A percentile compares a stretch with the other conserved stretches of the same genome.
Conservation (phyloP, 2,329 filamentous ascomycete genomes). For the Nothophaeocryptopus gaeumannii region DNA sequence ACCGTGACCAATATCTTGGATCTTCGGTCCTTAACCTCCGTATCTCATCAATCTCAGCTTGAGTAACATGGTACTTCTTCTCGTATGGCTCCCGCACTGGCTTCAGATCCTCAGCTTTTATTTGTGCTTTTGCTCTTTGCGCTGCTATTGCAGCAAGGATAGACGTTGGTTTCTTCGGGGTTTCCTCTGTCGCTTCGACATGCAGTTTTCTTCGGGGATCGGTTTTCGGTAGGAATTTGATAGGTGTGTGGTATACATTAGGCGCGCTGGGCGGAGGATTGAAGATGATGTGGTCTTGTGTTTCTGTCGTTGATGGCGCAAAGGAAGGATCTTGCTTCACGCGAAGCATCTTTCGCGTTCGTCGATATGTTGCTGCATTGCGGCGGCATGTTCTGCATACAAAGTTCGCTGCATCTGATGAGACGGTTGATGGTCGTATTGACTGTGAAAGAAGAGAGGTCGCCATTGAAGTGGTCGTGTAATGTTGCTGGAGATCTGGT, state of each 20-base stretch:
- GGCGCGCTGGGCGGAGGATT: constrained; percentile 65
- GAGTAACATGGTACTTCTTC: constrained; percentile 61
- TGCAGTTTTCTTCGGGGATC: constrained; percentile 48
- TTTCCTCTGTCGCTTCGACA: constrained; percentile 19
- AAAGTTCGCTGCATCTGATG: constrained; percentile 23
- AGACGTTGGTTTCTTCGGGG: constrained; percentile 13
- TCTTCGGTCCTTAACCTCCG: constrained; percentile 53
- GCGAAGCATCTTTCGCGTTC: constrained; percentile 47
- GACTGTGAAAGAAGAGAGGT: constrained; percentile 21
- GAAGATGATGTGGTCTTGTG: constrained; percentile 58
- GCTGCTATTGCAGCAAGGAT: constrained; percentile 24
- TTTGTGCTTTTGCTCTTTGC: constrained; percentile 19
- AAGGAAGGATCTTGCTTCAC: constrained; percentile 47
- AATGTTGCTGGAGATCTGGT: constrained; percentile 4
- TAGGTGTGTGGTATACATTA: constrained; percentile 62
- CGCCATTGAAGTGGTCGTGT: constrained; percentile 24
- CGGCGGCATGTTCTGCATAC: constrained; percentile 36
- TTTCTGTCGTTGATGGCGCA: constrained; percentile 33
- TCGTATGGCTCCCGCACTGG: constrained; percentile 51
- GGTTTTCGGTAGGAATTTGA: constrained; percentile 60
- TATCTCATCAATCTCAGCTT: constrained; percentile 59
- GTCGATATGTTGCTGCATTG: constrained; percentile 45
- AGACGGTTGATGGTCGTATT: constrained; percentile 24
- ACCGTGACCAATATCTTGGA: constrained; percentile 58
- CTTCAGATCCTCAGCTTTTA: constrained; percentile 40